Evolutionary conservation across 2,329 filamentous ascomycete genomes (phyloP), one percentile per base, ranked within the genome.

Genomic region (Stagonosporopsis rhizophila): DNA sequence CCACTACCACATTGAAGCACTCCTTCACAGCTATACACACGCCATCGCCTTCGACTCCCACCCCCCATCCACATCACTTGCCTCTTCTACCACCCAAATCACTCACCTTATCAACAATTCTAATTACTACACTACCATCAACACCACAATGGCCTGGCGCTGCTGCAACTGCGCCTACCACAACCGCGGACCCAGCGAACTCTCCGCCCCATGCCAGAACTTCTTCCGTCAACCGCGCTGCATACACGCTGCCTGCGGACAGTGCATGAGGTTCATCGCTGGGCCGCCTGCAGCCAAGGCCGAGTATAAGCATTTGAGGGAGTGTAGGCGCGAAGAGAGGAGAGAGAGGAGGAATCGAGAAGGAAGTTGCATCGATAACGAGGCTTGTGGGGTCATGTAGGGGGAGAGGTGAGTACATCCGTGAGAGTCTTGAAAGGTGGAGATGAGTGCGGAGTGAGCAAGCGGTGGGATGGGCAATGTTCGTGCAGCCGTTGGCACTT

Each of bases 81-180:
- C 23, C 23, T 25, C 23, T 25, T 25, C 4, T 4, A 25, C 14
- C 12, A 32, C 30, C 30, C 14, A n/a, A 6, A n/a, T n/a, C 30
- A 32, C 30, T 32, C 14, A 20, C 17, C 8, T 5, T 12, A 12
- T 8, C 9, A 20, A 12, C 9, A 38, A 38, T 5, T n/a, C 14
- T n/a, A 30, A 27, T 34, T 12, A 15, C 14, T 20, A 30, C n/a
- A 28, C 20, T 2, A 22, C 7, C 12, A 58, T 53, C 14, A 8
- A 30, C n/a, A 28, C 20, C 4, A 22, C 7, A 8, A 58, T 53
- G 54, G 39, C 44, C 39, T 58, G 49, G 55, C 50, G 45, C 38
- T 57, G 55, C 44, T 48, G 45, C 28, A 27, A 17, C 34, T 53
- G 55, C 34, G 15, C 11, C 4, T 37, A 52, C 34, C 28, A 44